Evolutionary conservation across 768 basidiomycete species (phyloP).

Genomic region (Termitomyces sp.): DNA sequence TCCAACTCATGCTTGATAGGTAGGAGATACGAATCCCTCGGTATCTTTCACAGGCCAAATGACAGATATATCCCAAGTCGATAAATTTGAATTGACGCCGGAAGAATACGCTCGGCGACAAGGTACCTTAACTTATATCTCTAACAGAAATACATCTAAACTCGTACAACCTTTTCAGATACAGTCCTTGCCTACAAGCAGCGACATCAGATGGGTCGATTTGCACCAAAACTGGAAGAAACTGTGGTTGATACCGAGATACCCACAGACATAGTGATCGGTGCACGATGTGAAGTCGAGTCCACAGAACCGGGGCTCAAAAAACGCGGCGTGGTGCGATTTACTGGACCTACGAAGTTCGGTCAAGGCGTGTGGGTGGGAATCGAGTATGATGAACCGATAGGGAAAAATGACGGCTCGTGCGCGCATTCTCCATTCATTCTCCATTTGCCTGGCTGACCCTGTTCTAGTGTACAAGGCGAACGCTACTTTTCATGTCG

Average conservation of each 20-base stretch:
- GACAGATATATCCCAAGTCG: slow-evolving; percentile 79
- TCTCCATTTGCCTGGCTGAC: not conserved
- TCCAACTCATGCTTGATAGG: slow-evolving; percentile 33
- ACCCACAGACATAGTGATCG: slow-evolving; percentile 52
- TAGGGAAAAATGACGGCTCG: slow-evolving; percentile 96
- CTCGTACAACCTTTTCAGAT: slow-evolving; percentile 42
- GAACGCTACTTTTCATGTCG: slow-evolving; percentile 81
- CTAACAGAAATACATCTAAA: not conserved
- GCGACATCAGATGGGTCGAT: slow-evolving; percentile 83
- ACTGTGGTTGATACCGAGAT: slow-evolving; percentile 19
- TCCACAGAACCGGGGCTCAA: slow-evolving; percentile 62
- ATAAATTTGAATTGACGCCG: slow-evolving; percentile 87
- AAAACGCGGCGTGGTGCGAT: slow-evolving; percentile 84
- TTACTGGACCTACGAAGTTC: slow-evolving; percentile 79
- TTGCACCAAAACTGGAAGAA: slow-evolving; percentile 51
- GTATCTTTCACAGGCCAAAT: slow-evolving; percentile 78
- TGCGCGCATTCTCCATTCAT: slow-evolving; percentile 39
- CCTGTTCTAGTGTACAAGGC: slow-evolving; percentile 64
- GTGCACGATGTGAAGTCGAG: slow-evolving; percentile 82
- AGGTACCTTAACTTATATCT: slow-evolving; percentile 44
- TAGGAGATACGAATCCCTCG: slow-evolving; percentile 74
- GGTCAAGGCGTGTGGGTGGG: slow-evolving; percentile 82
- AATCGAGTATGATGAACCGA: slow-evolving; percentile 91
- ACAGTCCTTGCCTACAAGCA: slow-evolving; percentile 90
- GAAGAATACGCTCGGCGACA: slow-evolving; percentile 77